These are phyloP conservation scores for Xanthoconium separans DNA, from an alignment of 1,284 basidiomycete species.

Conservation along the genomic window DNA sequence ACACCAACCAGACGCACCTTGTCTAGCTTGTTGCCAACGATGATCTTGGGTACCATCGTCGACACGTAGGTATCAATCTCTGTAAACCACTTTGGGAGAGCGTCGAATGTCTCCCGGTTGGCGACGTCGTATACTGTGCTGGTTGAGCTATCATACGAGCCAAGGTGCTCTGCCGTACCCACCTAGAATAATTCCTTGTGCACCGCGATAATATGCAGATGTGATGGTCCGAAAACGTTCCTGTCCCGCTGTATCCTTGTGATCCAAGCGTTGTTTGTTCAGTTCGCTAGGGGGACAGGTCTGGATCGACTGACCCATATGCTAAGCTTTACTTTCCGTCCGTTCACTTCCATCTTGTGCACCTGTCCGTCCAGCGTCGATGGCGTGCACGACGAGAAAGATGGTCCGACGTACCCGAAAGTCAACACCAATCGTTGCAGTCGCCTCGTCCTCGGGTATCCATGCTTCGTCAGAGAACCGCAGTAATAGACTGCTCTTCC, in stretches of 20 bases:
- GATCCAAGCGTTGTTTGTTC: not conserved
- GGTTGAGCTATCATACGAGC: not conserved
- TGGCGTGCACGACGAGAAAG: no score
- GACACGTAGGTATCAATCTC: constrained; percentile 95
- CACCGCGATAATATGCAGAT: constrained; percentile 89
- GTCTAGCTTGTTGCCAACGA: constrained; percentile 96
- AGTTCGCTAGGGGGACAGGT: not conserved
- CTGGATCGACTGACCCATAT: constrained; percentile 62
- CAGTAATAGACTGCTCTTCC: constrained; percentile 86
- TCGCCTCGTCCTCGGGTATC: constrained; percentile 91
- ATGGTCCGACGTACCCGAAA: constrained; percentile 55
- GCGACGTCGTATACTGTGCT: constrained; percentile 89
- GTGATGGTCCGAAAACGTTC: constrained; percentile 92
- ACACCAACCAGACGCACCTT: constrained; percentile 52
- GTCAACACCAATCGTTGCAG: constrained; percentile 91
- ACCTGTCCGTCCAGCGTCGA: constrained; percentile 43
- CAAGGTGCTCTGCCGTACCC: not conserved
- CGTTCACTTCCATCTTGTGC: constrained; percentile 80
- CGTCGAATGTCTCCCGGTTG: constrained; percentile 88
- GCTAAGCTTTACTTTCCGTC: constrained; percentile 77
- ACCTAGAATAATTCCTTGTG: constrained; percentile 93
- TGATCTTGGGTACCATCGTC: constrained; percentile 87
- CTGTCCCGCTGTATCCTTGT: constrained; percentile 87
- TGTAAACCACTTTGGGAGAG: constrained; percentile 88
- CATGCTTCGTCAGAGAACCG: constrained; percentile 97